Conservation (phyloP, 2,329 filamentous ascomycete genomes). For the Colletotrichum destructivum region DNA sequence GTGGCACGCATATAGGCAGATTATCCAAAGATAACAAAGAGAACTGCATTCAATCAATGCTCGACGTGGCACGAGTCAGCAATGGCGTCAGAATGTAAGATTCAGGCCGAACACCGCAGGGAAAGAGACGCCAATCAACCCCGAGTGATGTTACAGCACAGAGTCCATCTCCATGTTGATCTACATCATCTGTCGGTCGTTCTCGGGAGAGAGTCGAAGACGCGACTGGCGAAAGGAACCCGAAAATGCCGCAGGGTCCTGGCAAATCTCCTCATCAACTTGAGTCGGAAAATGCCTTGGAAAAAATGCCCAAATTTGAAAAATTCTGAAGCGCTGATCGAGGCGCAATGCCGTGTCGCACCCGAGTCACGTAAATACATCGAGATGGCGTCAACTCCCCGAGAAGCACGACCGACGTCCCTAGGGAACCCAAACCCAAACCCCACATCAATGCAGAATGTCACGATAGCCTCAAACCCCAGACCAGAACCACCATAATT, state of each 20-base stretch:
- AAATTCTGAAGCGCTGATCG: too few relatives aligned
- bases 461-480: conserved; percentile 39
- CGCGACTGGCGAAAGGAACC: background rate
- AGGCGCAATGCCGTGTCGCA: background rate
- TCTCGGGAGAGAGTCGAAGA: background rate
- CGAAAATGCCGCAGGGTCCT: conserved; percentile 15
- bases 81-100: background rate
- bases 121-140: background rate
- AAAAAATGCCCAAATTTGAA: background rate
- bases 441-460: conserved; percentile 26
- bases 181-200: conserved; percentile 9
- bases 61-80: conserved; percentile 37
- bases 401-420: background rate
- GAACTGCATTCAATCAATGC: conserved; percentile 25
- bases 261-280: background rate
- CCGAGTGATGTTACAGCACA: conserved; percentile 16
- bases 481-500: conserved; percentile 7
- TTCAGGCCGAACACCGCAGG: conserved; percentile 1
- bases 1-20: background rate
- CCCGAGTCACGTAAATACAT: background rate
- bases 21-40: conserved; percentile 17
- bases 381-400: conserved; percentile 4
- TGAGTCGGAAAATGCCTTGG: background rate
- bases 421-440: background rate
- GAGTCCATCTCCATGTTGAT: background rate